Conservation (phyloP, 139 green algal genomes). For the Tetradesmus obliquus region DNA sequence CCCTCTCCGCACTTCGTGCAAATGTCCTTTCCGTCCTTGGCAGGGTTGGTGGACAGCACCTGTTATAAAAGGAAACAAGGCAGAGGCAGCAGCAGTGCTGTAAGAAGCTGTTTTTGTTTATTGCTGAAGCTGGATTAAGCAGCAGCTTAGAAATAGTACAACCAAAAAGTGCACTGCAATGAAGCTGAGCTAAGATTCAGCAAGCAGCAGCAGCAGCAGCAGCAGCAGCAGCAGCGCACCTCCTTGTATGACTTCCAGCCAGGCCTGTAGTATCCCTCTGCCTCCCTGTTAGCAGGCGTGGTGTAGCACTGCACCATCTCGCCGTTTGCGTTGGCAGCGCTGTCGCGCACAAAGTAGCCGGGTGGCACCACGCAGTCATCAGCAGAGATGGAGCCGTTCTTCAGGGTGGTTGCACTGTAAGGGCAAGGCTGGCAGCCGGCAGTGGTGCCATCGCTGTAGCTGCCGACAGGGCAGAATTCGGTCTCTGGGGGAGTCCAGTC, state of each 20-base stretch:
- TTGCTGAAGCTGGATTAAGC: too few species aligned
- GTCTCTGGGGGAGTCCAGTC: background rate
- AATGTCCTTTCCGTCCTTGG: background rate
- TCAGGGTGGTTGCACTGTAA: background rate
- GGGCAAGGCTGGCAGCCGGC: background rate
- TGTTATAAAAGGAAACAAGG: background rate
- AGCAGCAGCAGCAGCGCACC: background rate
- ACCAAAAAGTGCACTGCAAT: too few species aligned
- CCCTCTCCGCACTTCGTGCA: background rate
- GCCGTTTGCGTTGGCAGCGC: background rate
- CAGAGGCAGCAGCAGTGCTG: background rate
- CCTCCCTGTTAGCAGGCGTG: background rate
- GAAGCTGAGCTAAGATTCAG: background rate
- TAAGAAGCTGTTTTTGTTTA: background rate
- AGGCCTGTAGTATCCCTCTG: background rate
- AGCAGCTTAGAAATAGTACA: too few species aligned
- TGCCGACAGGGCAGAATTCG: background rate
- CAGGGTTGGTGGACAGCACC: background rate
- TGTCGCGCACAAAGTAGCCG: background rate
- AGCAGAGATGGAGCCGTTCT: background rate
- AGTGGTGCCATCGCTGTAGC: background rate
- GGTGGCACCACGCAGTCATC: background rate
- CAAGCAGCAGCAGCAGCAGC: background rate
- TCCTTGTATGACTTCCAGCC: background rate
- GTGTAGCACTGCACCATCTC: background rate